A percentile compares a stretch with the other conserved stretches of the same genome.
These are phyloP conservation scores for Isoetes taiwanensis DNA, from an alignment of 75 land plant genomes.

Conservation along the genomic window DNA sequence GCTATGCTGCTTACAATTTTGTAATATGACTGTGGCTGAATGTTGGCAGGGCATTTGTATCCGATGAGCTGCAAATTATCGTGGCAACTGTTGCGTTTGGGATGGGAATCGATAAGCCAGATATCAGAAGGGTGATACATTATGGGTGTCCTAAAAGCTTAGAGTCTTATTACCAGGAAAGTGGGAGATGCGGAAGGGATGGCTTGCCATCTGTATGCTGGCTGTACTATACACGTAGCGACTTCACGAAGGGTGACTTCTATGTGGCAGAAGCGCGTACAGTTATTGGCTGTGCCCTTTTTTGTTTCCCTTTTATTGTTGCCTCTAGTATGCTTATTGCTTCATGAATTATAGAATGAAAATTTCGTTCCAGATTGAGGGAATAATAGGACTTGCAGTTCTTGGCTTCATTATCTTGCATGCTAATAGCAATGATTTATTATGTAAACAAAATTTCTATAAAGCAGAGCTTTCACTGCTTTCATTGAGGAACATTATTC, in stretches of 20 bases:
- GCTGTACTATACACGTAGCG: conserved; percentile 62
- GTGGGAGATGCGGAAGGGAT: conserved; percentile 92
- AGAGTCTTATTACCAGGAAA: conserved; percentile 85
- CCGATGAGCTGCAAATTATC: conserved; percentile 60
- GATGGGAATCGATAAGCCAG: conserved; percentile 89
- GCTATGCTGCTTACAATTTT: too few relatives aligned
- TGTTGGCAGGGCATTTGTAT: conserved; percentile 48
- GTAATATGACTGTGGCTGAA: too few relatives aligned
- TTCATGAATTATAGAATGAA: neutral
- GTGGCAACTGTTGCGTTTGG: conserved; percentile 94
- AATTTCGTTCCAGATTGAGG: too few relatives aligned
- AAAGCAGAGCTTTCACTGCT: too few relatives aligned
- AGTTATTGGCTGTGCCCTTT: conserved; percentile 17
- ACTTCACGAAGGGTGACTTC: conserved; percentile 57
- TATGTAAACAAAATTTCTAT: too few relatives aligned
- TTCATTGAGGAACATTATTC: too few relatives aligned
- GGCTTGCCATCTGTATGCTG: conserved; percentile 64
- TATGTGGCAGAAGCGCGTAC: conserved; percentile 40
- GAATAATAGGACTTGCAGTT: too few relatives aligned
- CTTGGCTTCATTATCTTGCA: too few relatives aligned
- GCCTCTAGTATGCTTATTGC: neutral
- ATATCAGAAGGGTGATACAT: conserved; percentile 72
- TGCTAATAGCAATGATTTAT: too few relatives aligned
- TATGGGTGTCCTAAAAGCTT: conserved; percentile 90
- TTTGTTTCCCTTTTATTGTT: neutral